Conservation (phyloP, 441 rosid genomes). For the Brassica hybrid region DNA sequence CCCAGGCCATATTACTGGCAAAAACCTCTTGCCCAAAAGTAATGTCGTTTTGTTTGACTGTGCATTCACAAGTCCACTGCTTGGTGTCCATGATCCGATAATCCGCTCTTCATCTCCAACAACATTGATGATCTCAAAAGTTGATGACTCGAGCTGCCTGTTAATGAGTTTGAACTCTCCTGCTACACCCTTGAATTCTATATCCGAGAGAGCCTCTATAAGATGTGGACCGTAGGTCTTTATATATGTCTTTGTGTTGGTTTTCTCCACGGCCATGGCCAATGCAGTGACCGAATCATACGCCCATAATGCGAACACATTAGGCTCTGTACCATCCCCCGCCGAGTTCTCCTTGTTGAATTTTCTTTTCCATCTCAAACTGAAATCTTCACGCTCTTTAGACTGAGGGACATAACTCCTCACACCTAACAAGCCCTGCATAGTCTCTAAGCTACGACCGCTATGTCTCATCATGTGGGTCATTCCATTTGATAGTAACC, state of each 20-base stretch:
- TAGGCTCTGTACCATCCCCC: constrained; percentile 8
- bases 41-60: not conserved
- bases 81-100: constrained; percentile 49
- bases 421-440: constrained; percentile 51
- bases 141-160: constrained; percentile 36
- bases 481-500: constrained; percentile 52
- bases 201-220: constrained; percentile 10
- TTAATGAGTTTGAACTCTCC: constrained; percentile 40
- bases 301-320: constrained; percentile 48
- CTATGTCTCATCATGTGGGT: constrained; percentile 32
- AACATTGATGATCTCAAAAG: constrained; percentile 49
- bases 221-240: constrained; percentile 30
- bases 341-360: not conserved
- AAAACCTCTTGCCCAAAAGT: not conserved
- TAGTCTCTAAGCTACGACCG: constrained; percentile 16
- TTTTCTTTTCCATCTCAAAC: constrained; percentile 37
- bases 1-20: constrained; percentile 48
- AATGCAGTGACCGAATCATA: constrained; percentile 54
- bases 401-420: constrained; percentile 32
- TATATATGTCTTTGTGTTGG: constrained; percentile 21
- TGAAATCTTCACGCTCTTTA: constrained; percentile 39
- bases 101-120: constrained; percentile 27
- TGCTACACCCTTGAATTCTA: constrained; percentile 42
- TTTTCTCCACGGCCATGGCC: too few species aligned
- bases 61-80: constrained; percentile 25